phyloP scores from a whole-genome alignment of 305 asterid genomes.

The Fraxinus dipetala region DNA sequence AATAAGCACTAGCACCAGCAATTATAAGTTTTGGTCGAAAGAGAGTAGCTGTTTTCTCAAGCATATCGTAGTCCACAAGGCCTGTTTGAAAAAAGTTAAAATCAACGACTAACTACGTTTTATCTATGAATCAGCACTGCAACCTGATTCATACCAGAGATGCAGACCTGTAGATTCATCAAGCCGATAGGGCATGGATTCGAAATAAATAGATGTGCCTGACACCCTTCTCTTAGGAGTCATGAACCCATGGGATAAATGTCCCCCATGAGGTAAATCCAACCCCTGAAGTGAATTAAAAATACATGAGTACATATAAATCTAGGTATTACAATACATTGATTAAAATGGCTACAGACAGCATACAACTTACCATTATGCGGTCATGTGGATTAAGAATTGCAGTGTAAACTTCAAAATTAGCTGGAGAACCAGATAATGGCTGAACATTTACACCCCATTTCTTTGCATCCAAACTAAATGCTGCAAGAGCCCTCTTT shows the following conservation, averaged over 20 bases:
- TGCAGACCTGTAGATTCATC: slow-evolving; percentile 77
- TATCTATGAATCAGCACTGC: neutral
- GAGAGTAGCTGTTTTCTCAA: slow-evolving; percentile 75
- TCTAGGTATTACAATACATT: neutral
- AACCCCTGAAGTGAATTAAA: slow-evolving; percentile 53
- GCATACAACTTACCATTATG: slow-evolving; percentile 53
- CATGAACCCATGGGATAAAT: slow-evolving; percentile 91
- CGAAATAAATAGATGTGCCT: slow-evolving; percentile 90
- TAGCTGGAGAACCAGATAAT: slow-evolving; percentile 83
- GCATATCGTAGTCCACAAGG: slow-evolving; percentile 86
- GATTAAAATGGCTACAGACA: slow-evolving; percentile 2
- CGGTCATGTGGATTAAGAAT: slow-evolving; percentile 78
- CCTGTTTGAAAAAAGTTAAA: slow-evolving; percentile 41
- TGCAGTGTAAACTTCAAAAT: slow-evolving; percentile 79
- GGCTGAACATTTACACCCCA: slow-evolving; percentile 97
- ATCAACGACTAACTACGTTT: slow-evolving; percentile 9
- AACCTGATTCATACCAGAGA: slow-evolving; percentile 1
- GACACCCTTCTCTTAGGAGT: slow-evolving; percentile 91
- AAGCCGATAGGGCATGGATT: slow-evolving; percentile 89
- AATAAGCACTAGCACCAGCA: slow-evolving; percentile 96
- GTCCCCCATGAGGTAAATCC: slow-evolving; percentile 91
- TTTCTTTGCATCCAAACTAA: slow-evolving; percentile 60
- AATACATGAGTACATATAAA: slow-evolving; percentile 5
- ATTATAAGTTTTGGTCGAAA: slow-evolving; percentile 94
- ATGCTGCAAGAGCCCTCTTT: slow-evolving; percentile 84